These are phyloP conservation scores for Hericium coralloides DNA, from an alignment of 768 basidiomycete genomes.

Conservation along the genomic window DNA sequence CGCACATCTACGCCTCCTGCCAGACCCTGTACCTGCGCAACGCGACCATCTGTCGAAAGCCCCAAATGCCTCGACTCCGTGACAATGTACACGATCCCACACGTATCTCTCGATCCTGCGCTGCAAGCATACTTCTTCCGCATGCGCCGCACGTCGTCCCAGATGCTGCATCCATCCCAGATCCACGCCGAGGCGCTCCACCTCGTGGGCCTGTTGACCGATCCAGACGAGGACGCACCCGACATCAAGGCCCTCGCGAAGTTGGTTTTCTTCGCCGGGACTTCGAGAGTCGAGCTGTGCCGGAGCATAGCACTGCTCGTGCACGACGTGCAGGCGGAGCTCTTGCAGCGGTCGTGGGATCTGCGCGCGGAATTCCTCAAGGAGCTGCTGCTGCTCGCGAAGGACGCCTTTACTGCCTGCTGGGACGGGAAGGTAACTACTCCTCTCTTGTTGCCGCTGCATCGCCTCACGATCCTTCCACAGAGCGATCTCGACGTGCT, in stretches of 20 bases:
- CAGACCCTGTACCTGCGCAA: too few species aligned
- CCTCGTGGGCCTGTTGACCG: not conserved
- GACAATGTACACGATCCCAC: not conserved
- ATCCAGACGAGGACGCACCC: not conserved
- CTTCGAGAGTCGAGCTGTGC: not conserved
- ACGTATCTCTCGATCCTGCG: not conserved
- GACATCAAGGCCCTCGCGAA: not conserved
- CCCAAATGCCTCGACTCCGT: not conserved
- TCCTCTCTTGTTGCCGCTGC: too few species aligned
- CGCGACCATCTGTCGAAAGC: too few species aligned
- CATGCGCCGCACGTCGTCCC: not conserved
- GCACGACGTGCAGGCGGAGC: not conserved
- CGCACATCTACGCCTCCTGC: too few species aligned
- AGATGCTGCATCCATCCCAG: not conserved
- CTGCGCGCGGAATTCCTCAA: too few species aligned
- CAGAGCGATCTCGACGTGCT: not conserved
- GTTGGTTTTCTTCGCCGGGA: not conserved
- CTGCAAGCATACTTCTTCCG: not conserved
- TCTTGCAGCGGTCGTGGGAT: not conserved
- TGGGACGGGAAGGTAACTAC: too few species aligned
- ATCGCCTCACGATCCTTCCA: too few species aligned
- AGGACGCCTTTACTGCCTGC: too few species aligned
- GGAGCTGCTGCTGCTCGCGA: too few species aligned
- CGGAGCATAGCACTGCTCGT: not conserved
- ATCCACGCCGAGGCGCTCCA: not conserved